Evolutionary conservation across 2,329 filamentous ascomycete species (phyloP), one percentile per base, ranked within the genome.

Genomic region (Paecilomyces niveus): DNA sequence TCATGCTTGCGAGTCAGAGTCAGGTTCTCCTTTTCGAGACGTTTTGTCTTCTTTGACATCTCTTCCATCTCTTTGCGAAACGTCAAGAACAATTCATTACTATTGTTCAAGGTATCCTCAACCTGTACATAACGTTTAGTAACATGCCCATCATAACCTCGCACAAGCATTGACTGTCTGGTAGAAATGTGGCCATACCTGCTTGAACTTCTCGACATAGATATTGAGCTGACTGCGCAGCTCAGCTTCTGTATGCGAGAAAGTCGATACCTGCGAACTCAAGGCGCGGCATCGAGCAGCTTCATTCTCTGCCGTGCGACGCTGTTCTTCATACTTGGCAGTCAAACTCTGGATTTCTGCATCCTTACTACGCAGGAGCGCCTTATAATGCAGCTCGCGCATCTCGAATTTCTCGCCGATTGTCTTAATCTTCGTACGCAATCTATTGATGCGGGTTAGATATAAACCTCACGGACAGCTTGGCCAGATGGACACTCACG

Each of bases 31-130:
- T 96, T 96, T 74, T 99, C 94, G 56, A 99, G 81, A 26, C 92
- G 88, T 76, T 97, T 97, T 5, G 93, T 96, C 79, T 97, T 97
- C 79, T 97, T 97, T 0, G 92, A 96, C 92, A 97, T 97, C 70
- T 97, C 94, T 76, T 97, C 94, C 92, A 97, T 97, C 76, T 97
- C 94, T 78, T 96, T 97, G 57, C 93, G 86, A 77, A 97, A 97
- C 0, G 94, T 97, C 65, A 97, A 80, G 75, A 97, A 97, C 57
- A 97, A 81, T 72, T 97, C 94, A 78, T 97, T 97, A 76, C 91
- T 96, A 73, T 97, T 97, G 77, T 97, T 97, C 55, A 97, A 83
- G 39, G 93, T 97, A 76, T 97, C 94, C 83, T 97, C 93, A 72
- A 97, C 93, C 93, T 97, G 80, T 75, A 66, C 75, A 72, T 76